Base-by-base conservation (phyloP, 331 rosid genomes). In the Phaseolus coccineus region DNA sequence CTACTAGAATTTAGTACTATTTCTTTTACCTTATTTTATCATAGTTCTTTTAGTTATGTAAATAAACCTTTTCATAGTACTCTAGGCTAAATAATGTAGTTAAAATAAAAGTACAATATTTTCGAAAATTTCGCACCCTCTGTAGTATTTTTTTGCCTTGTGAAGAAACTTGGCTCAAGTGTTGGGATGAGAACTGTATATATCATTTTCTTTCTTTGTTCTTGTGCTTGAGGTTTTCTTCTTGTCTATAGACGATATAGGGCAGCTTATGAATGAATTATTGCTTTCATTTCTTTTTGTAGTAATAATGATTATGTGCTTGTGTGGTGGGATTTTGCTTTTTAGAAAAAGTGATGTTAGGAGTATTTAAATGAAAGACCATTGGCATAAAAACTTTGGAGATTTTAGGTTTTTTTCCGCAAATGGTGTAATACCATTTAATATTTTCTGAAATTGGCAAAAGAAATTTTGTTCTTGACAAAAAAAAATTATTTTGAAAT, bases 211-310 rank as follows among this genome's bases (percentile, higher is more conserved):
- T 15, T 51, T 25, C 28, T 79, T 37, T 80, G 33, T 63, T 74
- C 22, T 42, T 67, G 57, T 52, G 76, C 31, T 65, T 10, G 53
- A 44, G 84, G 66, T 58, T 56, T 62, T 61, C 71, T 70, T 62
- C 68, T 70, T 70, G 84, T 53, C 63, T 72, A 51, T 52, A 68
- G 58, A 77, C 63, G 47, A 27, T 47, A 73, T 67, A 82, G 72
- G 50, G 58, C 37, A 35, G 69, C 66, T 25, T 72, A 51, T 76
- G 69, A 39, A 24, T 69, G 58, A 73, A 73, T 33, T 64, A 56
- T 81, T 48, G 65, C 39, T 30, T 55, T 67, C 35, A 67, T 30
- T 70, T 66, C 63, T 83, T 58, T 56, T 42, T 56, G 74, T 22
- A 31, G 9, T 48, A 73, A 57, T 63, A 8, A 47, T 63, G 3